These are phyloP conservation scores for Cercophora scortea DNA, from an alignment of 495 filamentous ascomycete species.

Conservation along the genomic window DNA sequence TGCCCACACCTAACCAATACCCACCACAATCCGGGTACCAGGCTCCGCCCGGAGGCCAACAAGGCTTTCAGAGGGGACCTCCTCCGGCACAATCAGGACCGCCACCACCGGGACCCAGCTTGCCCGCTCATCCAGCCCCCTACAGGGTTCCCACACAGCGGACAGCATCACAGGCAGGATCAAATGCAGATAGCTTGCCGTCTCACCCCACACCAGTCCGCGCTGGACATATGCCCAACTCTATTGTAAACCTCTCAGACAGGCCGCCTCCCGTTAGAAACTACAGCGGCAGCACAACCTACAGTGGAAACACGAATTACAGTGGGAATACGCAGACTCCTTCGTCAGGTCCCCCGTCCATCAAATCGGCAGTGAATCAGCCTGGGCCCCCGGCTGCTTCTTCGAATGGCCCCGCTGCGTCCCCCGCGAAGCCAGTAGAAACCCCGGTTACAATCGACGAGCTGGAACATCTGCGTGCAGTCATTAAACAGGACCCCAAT, in stretches of 20 bases:
- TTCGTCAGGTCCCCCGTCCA: background rate
- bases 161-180: constrained; percentile 11
- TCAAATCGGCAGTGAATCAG: no score
- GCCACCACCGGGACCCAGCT: constrained; percentile 19
- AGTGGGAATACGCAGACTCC: background rate
- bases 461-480: constrained; percentile 61
- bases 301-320: no score
- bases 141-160: constrained; percentile 22
- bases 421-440: constrained; percentile 22
- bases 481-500: constrained; percentile 58
- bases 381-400: background rate
- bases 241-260: constrained; percentile 39
- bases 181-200: constrained; percentile 53
- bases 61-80: constrained; percentile 13
- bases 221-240: constrained; percentile 58
- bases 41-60: constrained; percentile 7
- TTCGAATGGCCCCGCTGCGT: constrained; percentile 3
- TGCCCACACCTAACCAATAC: constrained; percentile 28
- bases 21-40: background rate
- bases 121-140: constrained; percentile 24
- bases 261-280: constrained; percentile 69
- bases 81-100: constrained; percentile 20
- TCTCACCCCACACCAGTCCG: constrained; percentile 76
- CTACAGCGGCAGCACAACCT: constrained; percentile 44
- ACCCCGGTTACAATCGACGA: constrained; percentile 69